Evolutionary conservation across 164 flowering plant genomes (phyloP).

Genomic region (Dillenia turbinata): DNA sequence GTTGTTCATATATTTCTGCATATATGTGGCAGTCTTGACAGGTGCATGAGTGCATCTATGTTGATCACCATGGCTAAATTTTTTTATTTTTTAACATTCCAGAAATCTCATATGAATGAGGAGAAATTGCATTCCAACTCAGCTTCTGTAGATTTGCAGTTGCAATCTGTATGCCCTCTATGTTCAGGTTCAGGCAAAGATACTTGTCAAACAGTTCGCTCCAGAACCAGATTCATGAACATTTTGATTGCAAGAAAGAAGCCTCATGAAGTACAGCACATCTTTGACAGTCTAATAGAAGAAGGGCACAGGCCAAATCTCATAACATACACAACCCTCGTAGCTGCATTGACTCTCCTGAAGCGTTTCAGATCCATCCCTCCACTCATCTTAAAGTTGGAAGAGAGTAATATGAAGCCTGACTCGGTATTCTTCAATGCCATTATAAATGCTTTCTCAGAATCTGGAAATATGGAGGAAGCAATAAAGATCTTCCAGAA

Average conservation of each 20-base stretch:
- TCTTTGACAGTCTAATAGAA: constrained; percentile 57
- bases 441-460: constrained; percentile 51
- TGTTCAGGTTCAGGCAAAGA: constrained; percentile 42
- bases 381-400: constrained; percentile 42
- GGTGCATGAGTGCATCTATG: no score
- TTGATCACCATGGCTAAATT: not conserved
- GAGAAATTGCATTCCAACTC: constrained; percentile 17
- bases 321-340: constrained; percentile 76
- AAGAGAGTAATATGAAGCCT: constrained; percentile 42
- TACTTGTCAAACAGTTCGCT: constrained; percentile 64
- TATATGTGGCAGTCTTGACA: no score
- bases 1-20: no score
- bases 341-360: constrained; percentile 62
- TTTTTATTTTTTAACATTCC: constrained; percentile 4
- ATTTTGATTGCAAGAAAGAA: constrained; percentile 50
- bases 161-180: constrained; percentile 38
- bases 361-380: constrained; percentile 61
- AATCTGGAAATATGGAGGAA: constrained; percentile 41
- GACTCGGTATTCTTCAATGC: constrained; percentile 55
- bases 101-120: constrained; percentile 32
- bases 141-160: constrained; percentile 21
- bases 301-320: constrained; percentile 87
- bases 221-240: constrained; percentile 86
- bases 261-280: constrained; percentile 56
- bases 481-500: constrained; percentile 39